Evolutionary conservation across 1,284 basidiomycete species (phyloP), one percentile per base, ranked within the genome.

Genomic region (Marasmius sp.): DNA sequence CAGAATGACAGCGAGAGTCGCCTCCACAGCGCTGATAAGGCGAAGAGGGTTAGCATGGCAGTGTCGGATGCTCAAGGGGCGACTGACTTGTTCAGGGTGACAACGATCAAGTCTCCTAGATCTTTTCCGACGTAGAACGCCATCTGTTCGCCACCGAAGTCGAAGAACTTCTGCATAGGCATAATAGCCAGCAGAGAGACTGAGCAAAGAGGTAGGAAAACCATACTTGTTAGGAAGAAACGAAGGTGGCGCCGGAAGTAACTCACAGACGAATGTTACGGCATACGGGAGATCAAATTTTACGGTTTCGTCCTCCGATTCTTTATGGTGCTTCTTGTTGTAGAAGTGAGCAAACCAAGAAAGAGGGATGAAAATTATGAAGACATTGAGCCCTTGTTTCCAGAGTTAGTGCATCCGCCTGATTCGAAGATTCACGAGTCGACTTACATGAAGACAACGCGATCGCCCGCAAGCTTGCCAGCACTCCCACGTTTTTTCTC

Each of bases 61-160:
- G 27, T 20, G 1, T 3, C 6, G 27, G 37, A 37, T 27, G n/a
- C 6, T 9, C 47, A 27, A 18, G 20, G 18, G 43, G 16, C 51
- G 27, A 72, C 79, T 60, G 60, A 86, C 86, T 88, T 88, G 74
- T 86, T 86, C 52, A 88, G 72, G 0, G 85, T 85, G 39, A 88
- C 78, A 11, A 81, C 74, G 18, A 87, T 69, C 9, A 88, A 70
- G 67, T 88, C 85, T 20, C 86, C 85, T 6, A 88, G 68, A 59
- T 83, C 81, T 62, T 79, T 80, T 1, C 85, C 84, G 4, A 83
- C 75, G 69, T 87, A 89, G 39, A 80, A 75, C 9, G 79, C 75
- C 80, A 88, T 82, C 66, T 88, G 84, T 65, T 87, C 85, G 43
- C 85, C 86, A 52, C 82, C 82, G 75, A 79, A 88, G 60, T 88